Base-by-base conservation (phyloP, 1,139 yeast species). In the Diutina scorzettiae region DNA sequence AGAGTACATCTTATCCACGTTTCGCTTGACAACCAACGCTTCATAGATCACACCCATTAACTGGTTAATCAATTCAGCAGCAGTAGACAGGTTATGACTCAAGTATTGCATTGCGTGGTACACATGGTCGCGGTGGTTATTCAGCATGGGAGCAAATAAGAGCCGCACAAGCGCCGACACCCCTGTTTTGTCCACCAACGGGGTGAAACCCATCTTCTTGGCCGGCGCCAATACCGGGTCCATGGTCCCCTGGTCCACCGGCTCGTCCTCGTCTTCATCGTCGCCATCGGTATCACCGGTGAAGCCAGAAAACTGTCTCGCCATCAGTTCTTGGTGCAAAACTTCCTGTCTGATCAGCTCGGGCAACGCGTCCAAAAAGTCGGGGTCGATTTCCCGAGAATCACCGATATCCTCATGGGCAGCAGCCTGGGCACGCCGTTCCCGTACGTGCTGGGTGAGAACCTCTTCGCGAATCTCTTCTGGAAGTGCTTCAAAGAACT, bases 391-490 rank as follows among this genome's bases (percentile, higher is more conserved):
- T 51, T 82, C 94, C 39, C 87, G 68, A 4, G 70, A 60, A 20
- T 60, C 64, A 12, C 24, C 17, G n/a, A 12, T 14, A 0, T 68
- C 55, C 6, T 69, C 71, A 1, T 63, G 55, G 32, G 60, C 64
- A 14, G 63, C 57, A 3, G 79, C 78, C 64, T 64, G 81, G 50
- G 69, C 76, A 43, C 79, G 53, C 47, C 73, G 55, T 49, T 86
- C 95, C 39, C 91, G 67, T 4, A 87, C 67, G 55, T 87, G 95
- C 51, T 87, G 94, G 0, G 93, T 78, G 53, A 86, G 78, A 0
- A 87, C 97, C 53, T 89, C 96, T 49, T 87, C 95, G 43, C 96
- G 69, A 83, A 89, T 83, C 43, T 85, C 94, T 41, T 84, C 95
- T 0, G 97, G 97, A 31, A 89, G 67, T 0, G 96, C 96, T 51